A percentile compares a stretch with the other conserved stretches of the same genome.
These are phyloP conservation scores for Rhodotorula mucilaginosa DNA, from an alignment of 1,284 basidiomycete species.

Conservation along the genomic window DNA sequence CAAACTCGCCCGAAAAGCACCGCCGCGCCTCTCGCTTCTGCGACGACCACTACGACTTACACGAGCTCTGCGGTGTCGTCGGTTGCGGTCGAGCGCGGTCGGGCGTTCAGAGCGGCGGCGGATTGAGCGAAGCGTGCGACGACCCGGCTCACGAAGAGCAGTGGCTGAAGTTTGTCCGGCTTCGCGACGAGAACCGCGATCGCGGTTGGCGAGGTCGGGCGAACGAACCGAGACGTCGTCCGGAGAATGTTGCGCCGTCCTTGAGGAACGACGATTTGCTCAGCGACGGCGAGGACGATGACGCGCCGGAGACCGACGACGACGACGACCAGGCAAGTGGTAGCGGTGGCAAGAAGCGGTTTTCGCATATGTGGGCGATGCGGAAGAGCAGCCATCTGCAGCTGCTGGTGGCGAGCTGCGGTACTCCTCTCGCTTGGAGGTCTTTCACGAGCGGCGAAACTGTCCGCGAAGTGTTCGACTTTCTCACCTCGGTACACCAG, in stretches of 20 bases:
- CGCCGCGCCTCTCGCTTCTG: conserved; percentile 22
- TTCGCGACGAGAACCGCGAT: not conserved
- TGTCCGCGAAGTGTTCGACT: conserved; percentile 3
- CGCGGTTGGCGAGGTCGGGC: not conserved
- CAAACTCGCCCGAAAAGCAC: conserved; percentile 10
- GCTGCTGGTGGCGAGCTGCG: conserved; percentile 27
- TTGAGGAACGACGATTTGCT: not conserved
- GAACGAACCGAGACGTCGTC: no score
- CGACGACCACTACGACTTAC: not conserved
- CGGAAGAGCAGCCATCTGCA: conserved; percentile 20
- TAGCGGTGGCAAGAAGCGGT: not conserved
- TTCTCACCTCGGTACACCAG: conserved; percentile 11
- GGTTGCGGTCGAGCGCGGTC: not conserved
- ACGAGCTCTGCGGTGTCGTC: conserved; percentile 18
- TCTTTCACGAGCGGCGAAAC: conserved; percentile 16
- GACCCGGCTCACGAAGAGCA: not conserved
- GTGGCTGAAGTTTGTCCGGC: not conserved
- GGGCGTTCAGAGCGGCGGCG: not conserved
- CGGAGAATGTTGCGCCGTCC: not conserved
- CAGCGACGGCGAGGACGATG: not conserved
- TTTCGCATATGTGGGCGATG: conserved; percentile 8
- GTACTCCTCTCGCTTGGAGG: conserved; percentile 22
- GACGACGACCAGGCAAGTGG: not conserved
- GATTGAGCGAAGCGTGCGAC: conserved; percentile 12
- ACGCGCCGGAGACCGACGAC: not conserved